Evolutionary conservation across 371 early-diverging fungal species (phyloP), one percentile per base, ranked within the genome.

Genomic region (Homolaphlyctis polyrhiza): DNA sequence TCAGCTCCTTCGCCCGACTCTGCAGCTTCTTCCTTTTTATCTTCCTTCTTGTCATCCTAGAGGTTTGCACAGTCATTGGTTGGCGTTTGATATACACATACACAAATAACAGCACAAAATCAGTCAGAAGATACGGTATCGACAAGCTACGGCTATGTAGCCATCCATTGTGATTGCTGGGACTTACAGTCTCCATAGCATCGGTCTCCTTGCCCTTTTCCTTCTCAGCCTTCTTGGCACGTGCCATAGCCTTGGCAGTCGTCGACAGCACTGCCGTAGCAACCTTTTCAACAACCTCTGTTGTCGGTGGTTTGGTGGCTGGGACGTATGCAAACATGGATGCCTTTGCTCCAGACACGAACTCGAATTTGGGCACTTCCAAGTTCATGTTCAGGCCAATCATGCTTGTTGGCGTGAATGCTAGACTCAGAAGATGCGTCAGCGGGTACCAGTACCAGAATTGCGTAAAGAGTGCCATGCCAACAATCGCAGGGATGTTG

Each of bases 361-460:
- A 89, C 35, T 90, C 89, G 60, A 97, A 85, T 77, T 91, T 86
- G 47, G 97, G 97, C 58, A 89, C 84, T 68, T 89, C 77, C 33
- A 98, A 75, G 58, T 94, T 85, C 64, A 87, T 86, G 80, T 94
- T 93, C 51, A 98, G 82, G 29, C 93, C 97, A 78, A 98, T 96
- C 45, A 98, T 72, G 49, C 91, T 92, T 2, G 98, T 98, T 11
- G 98, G 97, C 23, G 89, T 89, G 69, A 98, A 95, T 6, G 97
- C 85, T 74, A 98, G 83, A 65, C 90, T 85, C 57, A 98, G 73
- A 77, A 98, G 95, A 74, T 95, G 96, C 47, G 93, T 90, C 69
- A 98, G 77, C 36, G 99, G 99, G 83, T 94, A 97, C 99, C 99
- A 99, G 86, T 95, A 96, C 99, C 99, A 99, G 79, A 94, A 97